Evolutionary conservation across 805 yeast species (phyloP), one percentile per base, ranked within the genome.

Genomic region (Hanseniaspora lachancei): DNA sequence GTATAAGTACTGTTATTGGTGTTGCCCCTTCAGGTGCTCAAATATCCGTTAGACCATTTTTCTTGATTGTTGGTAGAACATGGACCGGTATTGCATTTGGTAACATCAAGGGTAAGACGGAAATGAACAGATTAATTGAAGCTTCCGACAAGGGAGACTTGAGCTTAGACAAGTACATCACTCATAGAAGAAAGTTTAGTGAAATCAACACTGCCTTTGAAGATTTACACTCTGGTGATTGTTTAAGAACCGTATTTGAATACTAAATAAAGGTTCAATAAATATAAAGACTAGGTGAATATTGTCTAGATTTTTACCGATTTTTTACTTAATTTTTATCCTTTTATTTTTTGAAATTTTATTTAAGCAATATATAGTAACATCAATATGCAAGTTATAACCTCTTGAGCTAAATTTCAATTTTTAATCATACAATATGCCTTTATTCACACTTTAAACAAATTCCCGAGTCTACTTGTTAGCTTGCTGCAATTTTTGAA

Each of bases 21-120:
- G 99, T 93, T 63, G 99, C 98, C 49, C 95, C 96, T 62, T 95
- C 97, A 42, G 99, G 98, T 62, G 77, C 89, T 73, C 97, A 93
- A 74, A 89, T 95, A 61, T 73, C 95, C 57, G 93, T 97, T 49
- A 82, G 97, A 73, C 98, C 99, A 59, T 93, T 93, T 86, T 97
- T 91, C 76, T 80, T 93, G 71, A 97, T 93, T 61, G 93, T 97
- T 43, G 99, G 99, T 64, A 84, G 98, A 74, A 95, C 86, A 54
- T 91, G 98, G 97, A 86, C 80, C 71, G 99, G 99, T 64, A 87
- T 95, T 66, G 99, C 99, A n/a, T 93, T 88, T 64, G 99, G 99
- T 66, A 98, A 97, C 70, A 89, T 93, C 67, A 93, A 93, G 74
- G 97, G 98, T 68, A 85, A 97, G 76, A 69, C 96, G 42, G 96